A percentile compares a stretch with the other conserved stretches of the same genome.
Conservation (phyloP, 2,329 filamentous ascomycete species). For the Sclerotinia nivalis region DNA sequence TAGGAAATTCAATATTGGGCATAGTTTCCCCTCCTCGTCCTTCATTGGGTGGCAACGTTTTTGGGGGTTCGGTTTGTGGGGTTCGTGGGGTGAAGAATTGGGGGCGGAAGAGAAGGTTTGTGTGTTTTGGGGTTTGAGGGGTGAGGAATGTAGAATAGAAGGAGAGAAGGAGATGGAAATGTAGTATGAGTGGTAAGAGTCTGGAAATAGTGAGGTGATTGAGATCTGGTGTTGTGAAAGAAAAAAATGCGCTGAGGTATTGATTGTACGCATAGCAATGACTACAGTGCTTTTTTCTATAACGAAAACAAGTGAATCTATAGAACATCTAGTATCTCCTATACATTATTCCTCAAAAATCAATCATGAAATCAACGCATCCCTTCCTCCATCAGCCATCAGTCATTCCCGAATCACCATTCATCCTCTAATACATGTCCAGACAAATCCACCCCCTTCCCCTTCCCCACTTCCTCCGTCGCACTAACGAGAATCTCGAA, state of each 20-base stretch:
- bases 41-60: no score
- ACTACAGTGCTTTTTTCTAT: neutral
- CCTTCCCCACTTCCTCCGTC: neutral
- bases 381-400: neutral
- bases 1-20: no score
- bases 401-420: neutral
- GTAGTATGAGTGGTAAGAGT: no score
- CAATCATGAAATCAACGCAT: neutral
- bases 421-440: neutral
- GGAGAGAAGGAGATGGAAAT: no score
- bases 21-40: no score
- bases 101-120: no score
- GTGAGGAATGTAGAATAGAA: no score
- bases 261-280: neutral
- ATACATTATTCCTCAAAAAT: neutral
- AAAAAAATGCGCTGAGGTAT: neutral
- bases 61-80: no score
- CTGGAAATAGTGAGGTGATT: no score
- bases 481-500: slow-evolving; percentile 1
- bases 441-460: neutral
- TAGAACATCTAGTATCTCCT: neutral
- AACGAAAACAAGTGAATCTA: neutral
- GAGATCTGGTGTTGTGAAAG: no score
- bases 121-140: no score
- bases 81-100: no score